Evolutionary conservation across 2,329 filamentous ascomycete species (phyloP), one percentile per base, ranked within the genome.

Genomic region (Sphaceloma murrayae): DNA sequence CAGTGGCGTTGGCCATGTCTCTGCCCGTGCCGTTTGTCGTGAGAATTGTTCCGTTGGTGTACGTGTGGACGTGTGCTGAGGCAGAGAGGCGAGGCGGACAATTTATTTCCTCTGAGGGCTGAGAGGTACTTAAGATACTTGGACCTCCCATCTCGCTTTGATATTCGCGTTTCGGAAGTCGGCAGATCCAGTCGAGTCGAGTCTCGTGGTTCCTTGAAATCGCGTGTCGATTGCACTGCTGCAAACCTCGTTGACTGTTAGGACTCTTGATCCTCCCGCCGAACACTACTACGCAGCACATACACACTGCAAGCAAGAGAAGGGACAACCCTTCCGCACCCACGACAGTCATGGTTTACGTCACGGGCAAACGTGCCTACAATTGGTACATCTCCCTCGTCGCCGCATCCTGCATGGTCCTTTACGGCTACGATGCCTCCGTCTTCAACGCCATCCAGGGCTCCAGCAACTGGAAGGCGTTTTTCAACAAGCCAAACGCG

Each of bases 361-460:
- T 61, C 43, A 51, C 57, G 49, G 45, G 50, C 9, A 65, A 60
- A 50, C 59, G 61, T 51, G 55, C 62, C 39, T 72, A 71, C 58
- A 72, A 72, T 55, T 69, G 67, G 67, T 82, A 79, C 65, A 76
- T 81, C 52, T 79, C 77, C 48, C 67, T 82, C 40, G 75, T 83
- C 51, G 80, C 80, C 46, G 79, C 80, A 55, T 77, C 78, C 59
- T 83, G 78, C 60, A 84, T 84, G 80, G 78, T 83, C 16, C 68
- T 85, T 33, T 84, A 83, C 58, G 80, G 80, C 46, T 84, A 84
- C 58, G 80, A 84, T 69, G 78, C 80, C 1, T 81, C 78, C 27
- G 79, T 82, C 34, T 85, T 78, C 68, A 85, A 85, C 59, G 78
- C 79, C 4, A 73, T 82, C 4, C 80, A 82, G 60, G 77, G 75